These are phyloP conservation scores for Neofusicoccum cordaticola DNA, from an alignment of 2,329 filamentous ascomycete species.

Conservation along the genomic window DNA sequence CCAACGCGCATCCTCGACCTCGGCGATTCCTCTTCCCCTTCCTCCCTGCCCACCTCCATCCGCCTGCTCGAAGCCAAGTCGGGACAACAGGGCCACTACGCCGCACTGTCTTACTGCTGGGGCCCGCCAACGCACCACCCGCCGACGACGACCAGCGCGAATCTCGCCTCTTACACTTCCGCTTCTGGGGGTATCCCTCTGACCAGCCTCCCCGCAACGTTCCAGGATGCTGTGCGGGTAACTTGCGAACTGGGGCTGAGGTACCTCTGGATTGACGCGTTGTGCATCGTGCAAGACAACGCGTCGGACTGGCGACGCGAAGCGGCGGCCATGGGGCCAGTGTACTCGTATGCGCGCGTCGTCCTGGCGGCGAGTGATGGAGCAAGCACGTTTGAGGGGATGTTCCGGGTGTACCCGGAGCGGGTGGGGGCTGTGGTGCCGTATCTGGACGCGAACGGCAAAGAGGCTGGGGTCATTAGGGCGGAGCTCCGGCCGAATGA, in stretches of 20 bases:
- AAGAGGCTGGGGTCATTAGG: no score
- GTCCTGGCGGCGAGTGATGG: not conserved
- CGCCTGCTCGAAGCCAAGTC: no score
- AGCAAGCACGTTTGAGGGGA: not conserved
- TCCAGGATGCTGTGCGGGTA: constrained; percentile 14
- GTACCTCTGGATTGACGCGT: constrained; percentile 22
- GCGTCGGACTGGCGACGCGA: not conserved
- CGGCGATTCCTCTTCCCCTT: no score
- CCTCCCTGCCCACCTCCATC: no score
- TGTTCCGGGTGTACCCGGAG: not conserved
- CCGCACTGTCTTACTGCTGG: not conserved
- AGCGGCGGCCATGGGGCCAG: not conserved
- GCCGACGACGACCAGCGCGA: not conserved
- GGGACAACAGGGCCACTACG: no score
- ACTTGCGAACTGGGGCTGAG: not conserved
- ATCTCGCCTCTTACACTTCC: no score
- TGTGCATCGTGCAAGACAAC: constrained; percentile 20
- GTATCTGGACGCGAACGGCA: not conserved
- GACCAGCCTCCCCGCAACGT: constrained; percentile 2
- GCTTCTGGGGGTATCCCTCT: not conserved
- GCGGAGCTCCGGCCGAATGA: not conserved
- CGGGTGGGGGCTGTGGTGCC: not conserved
- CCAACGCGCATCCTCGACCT: no score
- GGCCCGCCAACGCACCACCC: not conserved
- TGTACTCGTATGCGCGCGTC: not conserved